Evolutionary conservation across 179 eudicot species (phyloP), one percentile per base, ranked within the genome.

Genomic region (Silene noctiflora): DNA sequence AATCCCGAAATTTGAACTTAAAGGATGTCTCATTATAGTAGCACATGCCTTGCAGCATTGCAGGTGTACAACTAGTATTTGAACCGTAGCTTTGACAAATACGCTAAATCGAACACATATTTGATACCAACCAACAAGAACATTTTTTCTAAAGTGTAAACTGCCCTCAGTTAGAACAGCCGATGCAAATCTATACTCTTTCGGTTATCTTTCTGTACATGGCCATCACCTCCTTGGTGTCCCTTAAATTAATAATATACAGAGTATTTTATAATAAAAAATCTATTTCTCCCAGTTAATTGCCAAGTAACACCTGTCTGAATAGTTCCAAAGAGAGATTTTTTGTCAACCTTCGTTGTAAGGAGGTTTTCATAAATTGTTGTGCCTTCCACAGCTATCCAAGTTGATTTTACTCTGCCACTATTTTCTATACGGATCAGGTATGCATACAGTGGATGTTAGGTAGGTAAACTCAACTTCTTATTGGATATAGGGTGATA

Each of bases 1-100:
- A 27, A n/a, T 24, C 19, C 35, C 10, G 39, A 27, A 27, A 27
- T 2, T 11, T 63, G 67, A 63, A 63, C 27, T 0, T 17, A 63
- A 63, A 63, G 25, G 31, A 63, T 63, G 67, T 27, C 35, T 27
- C 67, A 3, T 25, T 31, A 12, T 63, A 24, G 7, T 31, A 63
- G 35, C 19, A 63, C 22, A 63, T 63, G 67, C 67, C 39, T 63
- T 63, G 67, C 67, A 63, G 67, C 67, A 19, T 63, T 63, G 67
- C 67, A 63, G 67, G 19, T 27, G 33, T 21, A 24, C 1, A 4
- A 60, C 11, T 24, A 19, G 24, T 60, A 60, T 9, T 60, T 20
- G 64, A 19, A 60, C 64, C 24, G 64, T 10, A 21, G 64, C 25
- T 60, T 39, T 39, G 46, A 21, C 64, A 60, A 19, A 9, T 29